phyloP scores from a whole-genome alignment of 768 basidiomycete species.

The Cubamyces lactineus region DNA sequence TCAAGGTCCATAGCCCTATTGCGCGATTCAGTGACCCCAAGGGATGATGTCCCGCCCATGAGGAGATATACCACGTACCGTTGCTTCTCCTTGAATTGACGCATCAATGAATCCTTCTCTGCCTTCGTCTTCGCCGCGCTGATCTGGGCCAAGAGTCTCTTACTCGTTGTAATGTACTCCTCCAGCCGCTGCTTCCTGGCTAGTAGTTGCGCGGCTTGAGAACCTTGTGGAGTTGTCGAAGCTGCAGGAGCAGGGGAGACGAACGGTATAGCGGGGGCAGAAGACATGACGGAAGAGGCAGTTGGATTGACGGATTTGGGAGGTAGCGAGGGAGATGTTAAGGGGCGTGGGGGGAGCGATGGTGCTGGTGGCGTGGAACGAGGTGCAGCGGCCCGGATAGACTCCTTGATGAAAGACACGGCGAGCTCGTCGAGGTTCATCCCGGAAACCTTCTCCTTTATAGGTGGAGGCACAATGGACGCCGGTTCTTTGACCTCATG shows the following conservation, averaged over 20 bases:
- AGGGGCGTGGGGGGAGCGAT: background rate
- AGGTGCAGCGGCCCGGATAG: conserved; percentile 45
- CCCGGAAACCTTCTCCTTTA: background rate
- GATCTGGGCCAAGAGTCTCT: conserved; percentile 52
- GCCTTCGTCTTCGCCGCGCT: conserved; percentile 49
- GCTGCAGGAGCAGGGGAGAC: background rate
- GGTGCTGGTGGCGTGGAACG: background rate
- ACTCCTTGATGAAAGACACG: conserved; percentile 59
- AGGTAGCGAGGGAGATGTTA: no score
- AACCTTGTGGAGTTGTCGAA: background rate
- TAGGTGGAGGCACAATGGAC: background rate
- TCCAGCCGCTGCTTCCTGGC: conserved; percentile 53
- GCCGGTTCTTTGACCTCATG: conserved; percentile 2
- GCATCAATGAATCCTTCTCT: conserved; percentile 52
- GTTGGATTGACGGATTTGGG: background rate
- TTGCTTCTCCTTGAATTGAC: conserved; percentile 50
- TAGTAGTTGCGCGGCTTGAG: background rate
- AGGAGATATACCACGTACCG: conserved; percentile 42
- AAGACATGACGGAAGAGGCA: background rate
- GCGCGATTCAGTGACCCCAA: background rate
- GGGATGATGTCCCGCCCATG: background rate
- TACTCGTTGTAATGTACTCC: conserved; percentile 56
- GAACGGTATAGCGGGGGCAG: background rate
- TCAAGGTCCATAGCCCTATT: conserved; percentile 44
- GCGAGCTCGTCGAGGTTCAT: conserved; percentile 54